Base-by-base conservation (phyloP, 352 stramenopile genomes). In the Globisporangium cystogenes region DNA sequence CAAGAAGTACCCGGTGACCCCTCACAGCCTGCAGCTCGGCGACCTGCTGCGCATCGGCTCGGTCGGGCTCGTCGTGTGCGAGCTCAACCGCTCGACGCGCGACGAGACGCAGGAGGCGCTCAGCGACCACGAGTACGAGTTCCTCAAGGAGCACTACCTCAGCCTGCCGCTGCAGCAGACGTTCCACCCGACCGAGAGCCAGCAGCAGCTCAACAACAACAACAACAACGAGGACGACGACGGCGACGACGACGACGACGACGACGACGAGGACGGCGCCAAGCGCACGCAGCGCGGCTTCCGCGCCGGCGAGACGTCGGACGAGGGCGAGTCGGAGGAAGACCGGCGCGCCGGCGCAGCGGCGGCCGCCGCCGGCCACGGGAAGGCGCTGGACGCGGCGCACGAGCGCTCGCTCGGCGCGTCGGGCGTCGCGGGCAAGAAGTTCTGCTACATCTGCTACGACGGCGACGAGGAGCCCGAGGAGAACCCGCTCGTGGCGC, bases 361-460 rank as follows among this genome's bases (percentile, higher is more conserved):
- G 21, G 64, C 55, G 48, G n/a, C n/a, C n/a, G 37, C 41, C 40
- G 50, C 59, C 16, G 60, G 51, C 33, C 55, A 60, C 5, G 45
- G 64, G 0, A 46, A 59, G 4, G 49, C 68, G 21, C 18, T 54
- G 12, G 36, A 37, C 2, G 35, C 49, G 11, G 55, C 52, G 24
- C 54, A 55, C 24, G 59, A 63, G 41, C 56, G 62, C 29, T 71
- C 74, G 18, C 47, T 87, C 14, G 76, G 76, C n/a, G 64, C 82
- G 11, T 59, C 69, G 4, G 67, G 64, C 2, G 64, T 64, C 12
- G 55, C 64, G 18, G 74, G 67, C 59, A 90, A 90, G 43, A 59
- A 63, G 21, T 90, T 93, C 57, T 97, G 89, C 65, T 97, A 97
- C 69, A 97, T 97, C 79, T 97, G 89, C 67, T 96, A 96, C 67